Evolutionary conservation across 306 rosid genomes (phyloP), one percentile per base, ranked within the genome.

Genomic region (Purshia tridentata): DNA sequence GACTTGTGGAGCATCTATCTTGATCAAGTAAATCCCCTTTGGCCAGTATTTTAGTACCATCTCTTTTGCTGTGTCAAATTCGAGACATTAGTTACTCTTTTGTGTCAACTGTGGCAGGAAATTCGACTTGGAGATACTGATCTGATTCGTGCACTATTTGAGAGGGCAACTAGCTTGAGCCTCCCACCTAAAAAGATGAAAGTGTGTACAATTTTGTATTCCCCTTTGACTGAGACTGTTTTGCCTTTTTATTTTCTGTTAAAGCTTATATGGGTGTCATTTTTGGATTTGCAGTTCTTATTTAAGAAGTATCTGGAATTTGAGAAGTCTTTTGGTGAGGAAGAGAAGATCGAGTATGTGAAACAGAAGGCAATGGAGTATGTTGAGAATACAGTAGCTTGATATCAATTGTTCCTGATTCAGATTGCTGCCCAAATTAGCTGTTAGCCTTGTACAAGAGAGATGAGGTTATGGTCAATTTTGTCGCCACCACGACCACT

Each of bases 1-100:
- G 97, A 91, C 79, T 73, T 89, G 60, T 91, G 99, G 99, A 91
- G 95, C 74, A 66, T 94, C 65, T 94, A 94, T 87, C 90, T 94
- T 67, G 99, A 94, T 86, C 99, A 94, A 80, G 98, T 91, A 91
- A 76, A 70, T 65, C 46, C 35, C 53, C 48, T 1, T 55, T 64
- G 11, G 20, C 52, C 51, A 41, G 19, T 6, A 16, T 14, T 20
- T 48, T 3, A 5, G 6, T 72, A 6, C 37, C 61, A 8, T 61
- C 10, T 61, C 15, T 70, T 79, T 44, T 35, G 40, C 54, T 48
- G 48, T 66, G 13, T 45, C 48, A 56, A 58, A 67, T n/a, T 4
- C 23, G 53, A 60, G 69, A 22, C 22, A 1, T n/a, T 70, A 55
- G 64, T 77, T 37, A 67, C 55, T n/a, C 81, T 46, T 63, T 73